Base-by-base conservation (phyloP, 148 eudicot genomes). In the Chenopodium formosanum region DNA sequence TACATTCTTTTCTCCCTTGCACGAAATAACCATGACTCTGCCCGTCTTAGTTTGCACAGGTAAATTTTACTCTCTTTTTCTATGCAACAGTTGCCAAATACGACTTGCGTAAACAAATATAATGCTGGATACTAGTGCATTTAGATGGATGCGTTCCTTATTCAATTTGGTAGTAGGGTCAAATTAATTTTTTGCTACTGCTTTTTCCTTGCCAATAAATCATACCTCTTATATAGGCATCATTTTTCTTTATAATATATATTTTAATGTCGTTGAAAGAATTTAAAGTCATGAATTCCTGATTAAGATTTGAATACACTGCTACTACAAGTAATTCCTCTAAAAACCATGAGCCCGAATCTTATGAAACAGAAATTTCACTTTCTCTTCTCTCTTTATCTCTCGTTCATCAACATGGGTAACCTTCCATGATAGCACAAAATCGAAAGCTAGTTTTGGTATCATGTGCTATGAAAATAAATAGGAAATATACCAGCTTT, bases 1-100 rank as follows among this genome's bases (percentile, higher is more conserved):
- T 80, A 72, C 48, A 86, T 91, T 73, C 74, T 92, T 70, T 89
- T 86, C 50, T 90, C 80, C 81, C 90, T 94, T 81, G 80, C 75
- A 80, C 86, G 79, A 76, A 90, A 90, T 74, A 82, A 82, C 60
- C 77, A 56, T 52, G 86, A 78, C 47, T 86, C 75, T 66, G 93
- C 91, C 44, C 78, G 86, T 78, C 87, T 86, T 83, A 83, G 79
- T 84, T 85, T 87, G 82, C 71, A 83, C 32, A 72, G 90, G 95
- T 90, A 88, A 31, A 52, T 11, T 76, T 80, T n/a, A 79, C 65
- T 46, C 65, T 77, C 22, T 53, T 34, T 22, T 56, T 76, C 3
- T n/a, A 46, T 8, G 8, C 46, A 70, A 44, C 12, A 50, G 12
- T 50, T 50, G 14, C 16, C 14, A 13, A 50, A 12, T 50, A 50